A percentile compares a stretch with the other conserved stretches of the same genome.
These are phyloP conservation scores for Niebla homalea DNA, from an alignment of 495 filamentous ascomycete species.

Conservation along the genomic window DNA sequence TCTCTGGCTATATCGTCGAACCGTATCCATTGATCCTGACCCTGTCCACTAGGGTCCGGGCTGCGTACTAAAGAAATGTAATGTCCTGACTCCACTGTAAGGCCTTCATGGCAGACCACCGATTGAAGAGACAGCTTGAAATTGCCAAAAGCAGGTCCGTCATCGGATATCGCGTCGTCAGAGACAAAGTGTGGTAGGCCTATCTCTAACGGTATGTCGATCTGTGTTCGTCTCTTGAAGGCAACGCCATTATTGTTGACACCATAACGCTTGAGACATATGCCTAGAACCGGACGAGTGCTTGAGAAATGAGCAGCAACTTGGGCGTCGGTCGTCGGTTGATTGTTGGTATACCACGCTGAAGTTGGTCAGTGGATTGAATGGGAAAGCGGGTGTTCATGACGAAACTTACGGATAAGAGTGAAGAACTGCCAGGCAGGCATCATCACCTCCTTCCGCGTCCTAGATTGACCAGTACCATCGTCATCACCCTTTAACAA, in stretches of 20 bases:
- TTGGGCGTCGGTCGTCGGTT: slow-evolving; percentile 53
- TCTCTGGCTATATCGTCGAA: slow-evolving; percentile 73
- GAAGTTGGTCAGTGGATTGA: slow-evolving; percentile 18
- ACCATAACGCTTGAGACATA: slow-evolving; percentile 84
- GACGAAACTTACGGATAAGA: slow-evolving; percentile 52
- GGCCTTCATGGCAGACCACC: slow-evolving; percentile 80
- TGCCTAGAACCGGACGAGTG: slow-evolving; percentile 70
- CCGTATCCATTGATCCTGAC: slow-evolving; percentile 62
- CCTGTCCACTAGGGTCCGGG: slow-evolving; percentile 30
- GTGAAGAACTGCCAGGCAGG: slow-evolving; percentile 97
- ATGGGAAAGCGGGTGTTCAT: neutral
- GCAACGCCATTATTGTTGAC: slow-evolving; percentile 56
- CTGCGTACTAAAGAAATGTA: slow-evolving; percentile 71
- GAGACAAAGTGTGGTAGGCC: slow-evolving; percentile 80
- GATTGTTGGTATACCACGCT: slow-evolving; percentile 59
- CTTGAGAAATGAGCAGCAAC: slow-evolving; percentile 59
- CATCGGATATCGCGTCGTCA: slow-evolving; percentile 53
- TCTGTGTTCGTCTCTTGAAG: slow-evolving; percentile 57
- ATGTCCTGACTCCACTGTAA: slow-evolving; percentile 80
- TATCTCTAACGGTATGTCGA: slow-evolving; percentile 88
- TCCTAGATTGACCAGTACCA: slow-evolving; percentile 13
- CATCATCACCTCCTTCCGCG: slow-evolving; percentile 68
- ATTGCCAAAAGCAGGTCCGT: slow-evolving; percentile 55
- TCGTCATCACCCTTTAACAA: slow-evolving; percentile 21
- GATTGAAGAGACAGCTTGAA: slow-evolving; percentile 88